Evolutionary conservation across 139 green algal species (phyloP), one percentile per base, ranked within the genome.

Genomic region (Tetratostichococcus sp.): DNA sequence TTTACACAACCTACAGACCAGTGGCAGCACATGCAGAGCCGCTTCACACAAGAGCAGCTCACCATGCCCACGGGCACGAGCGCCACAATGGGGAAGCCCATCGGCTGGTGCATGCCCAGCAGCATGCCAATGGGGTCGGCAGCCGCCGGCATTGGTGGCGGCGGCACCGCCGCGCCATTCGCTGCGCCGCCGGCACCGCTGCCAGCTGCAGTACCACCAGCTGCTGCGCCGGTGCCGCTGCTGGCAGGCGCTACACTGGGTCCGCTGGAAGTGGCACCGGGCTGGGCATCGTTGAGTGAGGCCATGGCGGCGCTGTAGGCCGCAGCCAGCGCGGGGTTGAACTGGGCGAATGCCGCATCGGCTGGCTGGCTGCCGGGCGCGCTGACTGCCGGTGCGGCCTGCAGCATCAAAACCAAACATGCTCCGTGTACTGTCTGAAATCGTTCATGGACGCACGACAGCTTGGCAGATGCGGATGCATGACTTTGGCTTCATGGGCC

Each of bases 281-380:
- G 50, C 50, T 28, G 14, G 14, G 17, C 19, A 26, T n/a, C 50
- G 50, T 62, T 62, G 72, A 59, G 74, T 85, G 50, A 62, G 14
- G 50, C 50, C 50, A 89, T 2, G 32, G 85, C 85, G 31, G 85
- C 85, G 58, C 85, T 79, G 74, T 88, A 90, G 6, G 79, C 80
- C 17, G 43, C 66, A 1, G 78, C 75, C 32, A 88, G 77, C 0
- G 86, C 66, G 1, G 76, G 78, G 32, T 84, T 85, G 59, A 79
- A 79, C 59, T 79, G 77, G 21, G 72, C 26, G n/a, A 66, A 75
- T 19, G 72, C 25, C 30, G 30, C 30, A 26, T 39, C 65, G 21
- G 57, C n/a, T 1, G 17, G n/a, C 65, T 62, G 50, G 50, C 50
- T 62, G 50, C 19, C 17, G 17, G 50, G 50, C 11, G 50, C 17